Conservation (phyloP, 1,284 basidiomycete genomes). For the Hemileia vastatrix region DNA sequence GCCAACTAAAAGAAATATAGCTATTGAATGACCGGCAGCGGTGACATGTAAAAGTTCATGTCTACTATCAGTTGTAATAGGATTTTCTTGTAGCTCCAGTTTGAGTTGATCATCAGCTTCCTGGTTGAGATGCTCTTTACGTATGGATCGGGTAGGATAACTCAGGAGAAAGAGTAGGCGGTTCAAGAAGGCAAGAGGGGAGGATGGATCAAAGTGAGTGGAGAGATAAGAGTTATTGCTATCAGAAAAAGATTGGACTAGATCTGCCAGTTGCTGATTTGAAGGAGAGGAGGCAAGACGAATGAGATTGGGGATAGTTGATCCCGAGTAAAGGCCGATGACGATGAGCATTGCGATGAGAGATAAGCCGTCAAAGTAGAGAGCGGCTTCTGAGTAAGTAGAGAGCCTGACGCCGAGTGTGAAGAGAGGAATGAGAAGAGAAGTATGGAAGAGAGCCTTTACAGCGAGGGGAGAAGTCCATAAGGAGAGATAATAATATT, state of each 20-base stretch:
- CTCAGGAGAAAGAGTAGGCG: conserved; percentile 13
- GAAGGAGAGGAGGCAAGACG: conserved; percentile 13
- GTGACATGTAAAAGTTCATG: conserved; percentile 7
- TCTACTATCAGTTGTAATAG: not conserved
- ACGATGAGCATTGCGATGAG: conserved; percentile 4
- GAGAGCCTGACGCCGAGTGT: conserved; percentile 4
- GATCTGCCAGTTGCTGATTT: not conserved
- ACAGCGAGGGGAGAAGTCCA: conserved; percentile 11
- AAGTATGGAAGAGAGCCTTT: conserved; percentile 13
- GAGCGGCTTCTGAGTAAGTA: conserved; percentile 14
- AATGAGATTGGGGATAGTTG: conserved; percentile 14
- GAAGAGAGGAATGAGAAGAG: conserved; percentile 7
- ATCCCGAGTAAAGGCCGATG: conserved; percentile 17
- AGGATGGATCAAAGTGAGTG: conserved; percentile 3
- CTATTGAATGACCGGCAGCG: conserved; percentile 21
- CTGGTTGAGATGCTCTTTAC: not conserved
- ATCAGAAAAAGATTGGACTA: conserved; percentile 1
- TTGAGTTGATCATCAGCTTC: not conserved
- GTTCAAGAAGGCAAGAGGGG: conserved; percentile 1
- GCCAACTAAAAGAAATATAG: conserved; percentile 14
- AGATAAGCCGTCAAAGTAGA: conserved; percentile 18
- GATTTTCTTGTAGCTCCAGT: not conserved
- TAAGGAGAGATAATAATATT: conserved; percentile 7
- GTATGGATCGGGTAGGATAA: not conserved
- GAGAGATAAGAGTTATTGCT: not conserved